These are phyloP conservation scores for Pseudoneurospora amorphoporcata DNA, from an alignment of 495 filamentous ascomycete species.

Conservation along the genomic window DNA sequence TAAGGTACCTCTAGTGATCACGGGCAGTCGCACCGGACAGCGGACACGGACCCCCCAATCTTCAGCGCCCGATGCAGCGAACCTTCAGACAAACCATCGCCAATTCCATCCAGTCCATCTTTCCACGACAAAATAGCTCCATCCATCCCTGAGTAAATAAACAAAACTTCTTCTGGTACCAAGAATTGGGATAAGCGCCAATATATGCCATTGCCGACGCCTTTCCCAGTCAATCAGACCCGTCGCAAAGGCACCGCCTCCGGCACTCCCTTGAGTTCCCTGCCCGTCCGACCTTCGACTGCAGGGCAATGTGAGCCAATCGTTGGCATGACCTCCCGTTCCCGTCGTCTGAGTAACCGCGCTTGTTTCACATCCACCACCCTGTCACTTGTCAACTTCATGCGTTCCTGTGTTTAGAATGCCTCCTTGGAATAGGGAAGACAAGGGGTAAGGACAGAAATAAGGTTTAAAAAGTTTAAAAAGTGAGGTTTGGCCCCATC, in stretches of 20 bases:
- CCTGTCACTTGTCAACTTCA: not conserved
- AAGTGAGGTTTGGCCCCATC: not conserved
- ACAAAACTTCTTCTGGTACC: not conserved
- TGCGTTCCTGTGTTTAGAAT: not conserved
- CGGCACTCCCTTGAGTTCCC: not conserved
- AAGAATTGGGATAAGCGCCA: not conserved
- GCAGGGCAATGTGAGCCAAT: not conserved
- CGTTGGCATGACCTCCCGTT: not conserved
- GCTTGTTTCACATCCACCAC: constrained; percentile 3
- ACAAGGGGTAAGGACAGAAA: not conserved
- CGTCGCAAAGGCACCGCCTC: not conserved
- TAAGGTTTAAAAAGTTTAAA: not conserved
- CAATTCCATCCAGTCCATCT: not conserved
- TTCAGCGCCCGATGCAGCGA: not conserved
- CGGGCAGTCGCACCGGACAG: too few relatives aligned
- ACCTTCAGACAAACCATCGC: not conserved
- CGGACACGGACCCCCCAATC: too few relatives aligned
- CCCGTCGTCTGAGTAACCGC: not conserved
- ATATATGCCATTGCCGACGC: not conserved
- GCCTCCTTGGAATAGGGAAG: not conserved
- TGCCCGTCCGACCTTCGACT: not conserved
- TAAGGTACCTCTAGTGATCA: too few relatives aligned
- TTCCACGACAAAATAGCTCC: not conserved
- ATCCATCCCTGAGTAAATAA: not conserved
- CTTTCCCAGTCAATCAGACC: not conserved